Conservation (phyloP, 805 yeast species). For the Schwanniomyces polymorphus region DNA sequence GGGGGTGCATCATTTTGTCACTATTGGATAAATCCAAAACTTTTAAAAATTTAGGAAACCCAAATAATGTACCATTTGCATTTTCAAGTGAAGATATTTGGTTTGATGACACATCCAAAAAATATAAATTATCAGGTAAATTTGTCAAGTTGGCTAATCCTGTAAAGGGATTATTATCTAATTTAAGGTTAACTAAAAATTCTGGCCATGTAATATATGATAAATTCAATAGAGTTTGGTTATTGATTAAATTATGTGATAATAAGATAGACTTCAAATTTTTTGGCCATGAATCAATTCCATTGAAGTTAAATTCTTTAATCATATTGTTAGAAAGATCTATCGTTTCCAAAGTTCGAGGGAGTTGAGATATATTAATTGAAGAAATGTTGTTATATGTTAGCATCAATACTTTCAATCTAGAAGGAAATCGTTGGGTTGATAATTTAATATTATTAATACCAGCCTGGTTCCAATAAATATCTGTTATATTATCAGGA, state of each 20-base stretch:
- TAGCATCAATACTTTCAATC: conserved; percentile 30
- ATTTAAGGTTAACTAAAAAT: conserved; percentile 16
- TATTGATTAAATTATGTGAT: conserved; percentile 18
- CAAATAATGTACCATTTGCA: conserved; percentile 16
- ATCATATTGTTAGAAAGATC: conserved; percentile 28
- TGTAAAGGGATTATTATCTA: conserved; percentile 22
- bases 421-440: conserved; percentile 15
- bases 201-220: conserved; percentile 23
- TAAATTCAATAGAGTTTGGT: conserved; percentile 15
- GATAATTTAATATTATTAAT: conserved; percentile 11
- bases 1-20: not conserved
- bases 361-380: conserved; percentile 23
- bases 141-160: conserved; percentile 13
- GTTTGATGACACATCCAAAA: conserved; percentile 26
- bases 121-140: conserved; percentile 20
- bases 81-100: conserved; percentile 11
- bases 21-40: conserved; percentile 20
- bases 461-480: conserved; percentile 33
- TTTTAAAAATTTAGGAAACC: conserved; percentile 27
- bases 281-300: conserved; percentile 15
- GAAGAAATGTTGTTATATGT: conserved; percentile 25
- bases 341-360: conserved; percentile 26
- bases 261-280: conserved; percentile 22
- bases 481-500: conserved; percentile 21
- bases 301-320: conserved; percentile 7